phyloP scores from a whole-genome alignment of 2,329 filamentous ascomycete genomes.

The Fusarium nematophilum region DNA sequence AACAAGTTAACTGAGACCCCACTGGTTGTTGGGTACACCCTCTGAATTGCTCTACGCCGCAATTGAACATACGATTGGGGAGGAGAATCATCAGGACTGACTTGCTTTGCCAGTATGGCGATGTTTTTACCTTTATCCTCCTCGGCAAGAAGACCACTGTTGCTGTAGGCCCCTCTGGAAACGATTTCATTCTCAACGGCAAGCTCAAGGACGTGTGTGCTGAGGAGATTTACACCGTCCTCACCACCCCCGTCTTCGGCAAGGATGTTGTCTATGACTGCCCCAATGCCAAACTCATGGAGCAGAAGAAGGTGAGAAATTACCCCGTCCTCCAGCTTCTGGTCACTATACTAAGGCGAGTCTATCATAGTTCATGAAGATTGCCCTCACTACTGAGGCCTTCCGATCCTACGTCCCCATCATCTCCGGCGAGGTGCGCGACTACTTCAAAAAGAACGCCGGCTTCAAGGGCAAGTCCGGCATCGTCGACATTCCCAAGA shows the following conservation, averaged over 20 bases:
- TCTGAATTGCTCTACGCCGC: too few relatives aligned
- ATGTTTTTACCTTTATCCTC: conserved; percentile 89
- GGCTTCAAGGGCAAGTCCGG: conserved; percentile 76
- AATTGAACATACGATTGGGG: too few relatives aligned
- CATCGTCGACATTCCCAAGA: conserved; percentile 76
- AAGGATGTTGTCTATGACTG: conserved; percentile 91
- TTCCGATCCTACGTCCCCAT: conserved; percentile 82
- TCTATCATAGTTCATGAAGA: conserved; percentile 77
- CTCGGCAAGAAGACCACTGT: conserved; percentile 92
- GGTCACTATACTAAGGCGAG: conserved; percentile 26
- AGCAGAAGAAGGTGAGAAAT: conserved; percentile 85
- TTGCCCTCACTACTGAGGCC: conserved; percentile 79
- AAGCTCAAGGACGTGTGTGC: conserved; percentile 91
- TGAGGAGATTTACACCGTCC: conserved; percentile 87
- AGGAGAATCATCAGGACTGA: conserved; percentile 21
- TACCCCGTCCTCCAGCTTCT: neutral
- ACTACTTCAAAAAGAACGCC: conserved; percentile 76
- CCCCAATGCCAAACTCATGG: conserved; percentile 92
- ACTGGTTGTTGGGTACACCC: neutral
- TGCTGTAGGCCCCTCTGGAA: conserved; percentile 82
- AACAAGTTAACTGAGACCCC: neutral
- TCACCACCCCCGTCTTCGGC: conserved; percentile 80
- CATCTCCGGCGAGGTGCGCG: conserved; percentile 78
- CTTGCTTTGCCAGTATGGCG: conserved; percentile 72
- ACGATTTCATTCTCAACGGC: conserved; percentile 92